Evolutionary conservation across 441 rosid species (phyloP).

Genomic region (Populus hybrid): DNA sequence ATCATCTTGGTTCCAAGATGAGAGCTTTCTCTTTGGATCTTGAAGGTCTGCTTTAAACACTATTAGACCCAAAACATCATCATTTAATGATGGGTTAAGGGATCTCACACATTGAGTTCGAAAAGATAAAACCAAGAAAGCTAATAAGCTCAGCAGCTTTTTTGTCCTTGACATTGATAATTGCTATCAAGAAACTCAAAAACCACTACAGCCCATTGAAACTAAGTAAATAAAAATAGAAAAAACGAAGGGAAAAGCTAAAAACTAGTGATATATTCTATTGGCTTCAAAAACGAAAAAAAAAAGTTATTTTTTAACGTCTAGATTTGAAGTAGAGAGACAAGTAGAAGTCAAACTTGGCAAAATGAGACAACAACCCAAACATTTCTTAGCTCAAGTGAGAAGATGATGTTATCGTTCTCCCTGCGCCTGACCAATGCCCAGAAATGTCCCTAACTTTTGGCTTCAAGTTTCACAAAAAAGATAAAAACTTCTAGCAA

Average conservation of each 20-base stretch:
- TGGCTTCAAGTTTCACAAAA: too few species aligned
- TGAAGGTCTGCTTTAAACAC: conserved; percentile 84
- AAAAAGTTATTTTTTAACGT: background rate
- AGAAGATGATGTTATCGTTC: too few species aligned
- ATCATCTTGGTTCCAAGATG: conserved; percentile 81
- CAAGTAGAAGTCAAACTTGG: background rate
- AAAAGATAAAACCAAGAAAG: conserved; percentile 35
- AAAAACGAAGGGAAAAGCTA: background rate
- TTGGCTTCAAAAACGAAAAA: background rate
- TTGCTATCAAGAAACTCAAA: conserved; percentile 2
- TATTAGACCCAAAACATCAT: conserved; percentile 87
- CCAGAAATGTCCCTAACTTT: background rate
- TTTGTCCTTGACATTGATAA: conserved; percentile 26
- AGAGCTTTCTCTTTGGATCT: conserved; percentile 68
- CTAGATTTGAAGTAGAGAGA: conserved; percentile 16
- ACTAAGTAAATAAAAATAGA: background rate
- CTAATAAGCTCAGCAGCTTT: conserved; percentile 28
- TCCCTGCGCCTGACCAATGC: background rate
- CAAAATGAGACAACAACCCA: background rate
- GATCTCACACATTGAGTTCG: conserved; percentile 40
- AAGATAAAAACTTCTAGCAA: background rate
- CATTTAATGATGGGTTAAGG: conserved; percentile 76
- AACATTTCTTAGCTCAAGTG: background rate
- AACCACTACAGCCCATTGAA: conserved; percentile 5
- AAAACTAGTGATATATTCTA: background rate